Percentiles rank a stretch among this genome's conserved stretches.
Conservation (phyloP, 2,329 filamentous ascomycete species). For the Diaporthe eres region DNA sequence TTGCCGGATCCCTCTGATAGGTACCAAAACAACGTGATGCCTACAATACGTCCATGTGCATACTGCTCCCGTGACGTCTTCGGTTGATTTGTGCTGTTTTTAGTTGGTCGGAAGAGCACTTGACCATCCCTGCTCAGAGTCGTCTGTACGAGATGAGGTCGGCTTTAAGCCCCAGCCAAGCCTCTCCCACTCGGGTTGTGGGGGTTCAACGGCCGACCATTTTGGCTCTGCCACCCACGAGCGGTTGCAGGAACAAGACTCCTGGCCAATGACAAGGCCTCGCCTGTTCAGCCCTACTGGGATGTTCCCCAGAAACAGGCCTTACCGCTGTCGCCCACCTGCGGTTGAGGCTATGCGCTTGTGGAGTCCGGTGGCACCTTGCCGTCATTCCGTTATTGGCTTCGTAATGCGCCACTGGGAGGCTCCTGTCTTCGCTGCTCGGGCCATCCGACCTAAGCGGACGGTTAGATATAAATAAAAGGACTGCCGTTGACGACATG, state of each 20-base stretch:
- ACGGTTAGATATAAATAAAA: background rate
- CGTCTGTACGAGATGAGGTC: conserved; percentile 11
- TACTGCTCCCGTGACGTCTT: background rate
- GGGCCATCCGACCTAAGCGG: background rate
- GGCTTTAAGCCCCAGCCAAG: conserved; percentile 23
- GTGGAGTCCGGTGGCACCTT: background rate
- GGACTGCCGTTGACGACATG: background rate
- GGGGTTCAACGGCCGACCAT: background rate
- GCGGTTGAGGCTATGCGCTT: conserved; percentile 20
- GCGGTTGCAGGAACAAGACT: conserved; percentile 13
- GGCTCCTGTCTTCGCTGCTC: background rate
- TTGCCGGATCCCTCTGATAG: background rate
- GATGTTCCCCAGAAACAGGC: background rate
- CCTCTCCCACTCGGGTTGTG: conserved; percentile 29
- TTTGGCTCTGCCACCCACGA: background rate
- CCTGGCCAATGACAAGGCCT: background rate
- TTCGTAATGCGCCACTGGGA: conserved; percentile 19
- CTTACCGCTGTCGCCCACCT: background rate
- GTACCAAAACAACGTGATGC: background rate
- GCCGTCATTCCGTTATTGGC: conserved; percentile 1
- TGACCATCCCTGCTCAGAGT: background rate
- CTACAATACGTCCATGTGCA: background rate
- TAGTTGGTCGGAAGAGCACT: background rate
- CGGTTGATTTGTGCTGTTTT: background rate
- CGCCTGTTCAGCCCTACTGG: conserved; percentile 18